Conservation (phyloP, 2,329 filamentous ascomycete species). For the Albifimbria verrucaria region DNA sequence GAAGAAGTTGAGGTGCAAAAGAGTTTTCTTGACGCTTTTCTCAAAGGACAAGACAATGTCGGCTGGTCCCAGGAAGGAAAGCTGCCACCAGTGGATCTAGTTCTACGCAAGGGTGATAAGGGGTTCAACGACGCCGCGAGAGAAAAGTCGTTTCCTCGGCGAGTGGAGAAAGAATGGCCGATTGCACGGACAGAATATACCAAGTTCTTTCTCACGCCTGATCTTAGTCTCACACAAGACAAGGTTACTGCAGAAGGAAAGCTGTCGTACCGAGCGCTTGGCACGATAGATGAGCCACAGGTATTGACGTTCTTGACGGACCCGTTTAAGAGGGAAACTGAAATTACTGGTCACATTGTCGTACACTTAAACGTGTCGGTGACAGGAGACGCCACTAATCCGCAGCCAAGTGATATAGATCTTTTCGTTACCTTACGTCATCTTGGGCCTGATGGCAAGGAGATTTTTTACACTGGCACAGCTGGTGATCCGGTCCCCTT, state of each 20-base stretch:
- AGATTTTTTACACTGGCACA: constrained; percentile 64
- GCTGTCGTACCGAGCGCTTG: constrained; percentile 57
- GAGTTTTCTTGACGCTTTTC: constrained; percentile 67
- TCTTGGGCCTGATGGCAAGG: constrained; percentile 48
- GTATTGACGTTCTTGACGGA: constrained; percentile 54
- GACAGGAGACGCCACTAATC: constrained; percentile 44
- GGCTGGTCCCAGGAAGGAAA: constrained; percentile 59
- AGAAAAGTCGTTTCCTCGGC: constrained; percentile 52
- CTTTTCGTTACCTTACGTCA: constrained; percentile 62
- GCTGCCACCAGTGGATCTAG: constrained; percentile 56
- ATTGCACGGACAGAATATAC: constrained; percentile 63
- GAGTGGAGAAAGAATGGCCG: constrained; percentile 63
- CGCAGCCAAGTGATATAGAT: constrained; percentile 51
- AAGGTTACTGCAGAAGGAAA: constrained; percentile 25
- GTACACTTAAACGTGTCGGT: constrained; percentile 64
- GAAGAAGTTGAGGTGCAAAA: constrained; percentile 66
- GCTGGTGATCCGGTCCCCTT: constrained; percentile 61
- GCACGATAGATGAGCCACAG: constrained; percentile 51
- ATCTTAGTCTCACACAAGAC: constrained; percentile 30
- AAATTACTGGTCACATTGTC: constrained; percentile 66
- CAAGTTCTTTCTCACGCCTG: constrained; percentile 54
- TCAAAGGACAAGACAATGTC: constrained; percentile 61
- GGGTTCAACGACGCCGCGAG: constrained; percentile 62
- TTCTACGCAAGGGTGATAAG: constrained; percentile 63
- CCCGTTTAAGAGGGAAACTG: constrained; percentile 59